Evolutionary conservation across 2,329 filamentous ascomycete genomes (phyloP).

Genomic region (Rutstroemia sp.): DNA sequence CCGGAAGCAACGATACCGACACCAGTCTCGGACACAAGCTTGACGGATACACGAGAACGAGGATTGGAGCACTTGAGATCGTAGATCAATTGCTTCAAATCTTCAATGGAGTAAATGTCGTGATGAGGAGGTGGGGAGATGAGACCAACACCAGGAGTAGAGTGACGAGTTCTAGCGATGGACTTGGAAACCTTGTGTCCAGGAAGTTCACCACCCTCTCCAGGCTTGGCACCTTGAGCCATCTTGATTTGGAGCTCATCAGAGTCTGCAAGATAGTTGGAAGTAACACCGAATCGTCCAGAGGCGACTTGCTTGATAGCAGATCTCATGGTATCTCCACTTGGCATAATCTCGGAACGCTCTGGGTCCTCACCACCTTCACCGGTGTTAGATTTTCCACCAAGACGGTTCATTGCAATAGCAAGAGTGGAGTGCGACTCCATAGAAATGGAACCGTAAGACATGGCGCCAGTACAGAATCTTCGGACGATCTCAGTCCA

Average conservation of each 20-base stretch:
- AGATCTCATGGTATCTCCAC: slow-evolving; percentile 94
- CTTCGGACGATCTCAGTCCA: slow-evolving; percentile 97
- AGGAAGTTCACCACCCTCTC: slow-evolving; percentile 93
- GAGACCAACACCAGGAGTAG: slow-evolving; percentile 89
- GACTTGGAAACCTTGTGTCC: slow-evolving; percentile 94
- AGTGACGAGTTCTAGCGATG: slow-evolving; percentile 91
- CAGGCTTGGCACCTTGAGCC: slow-evolving; percentile 96
- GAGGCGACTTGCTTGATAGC: slow-evolving; percentile 97
- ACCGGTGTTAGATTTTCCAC: slow-evolving; percentile 95
- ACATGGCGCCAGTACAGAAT: slow-evolving; percentile 97
- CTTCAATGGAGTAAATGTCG: slow-evolving; percentile 98
- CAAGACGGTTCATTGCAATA: slow-evolving; percentile 92
- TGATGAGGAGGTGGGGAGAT: slow-evolving; percentile 96
- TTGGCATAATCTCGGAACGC: slow-evolving; percentile 76
- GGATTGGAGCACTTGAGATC: slow-evolving; percentile 96
- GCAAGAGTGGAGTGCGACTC: slow-evolving; percentile 94
- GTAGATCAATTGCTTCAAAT: slow-evolving; percentile 96
- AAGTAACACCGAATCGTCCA: slow-evolving; percentile 92
- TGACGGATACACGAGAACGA: slow-evolving; percentile 85
- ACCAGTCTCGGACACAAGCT: slow-evolving; percentile 94
- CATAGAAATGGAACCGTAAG: slow-evolving; percentile 97
- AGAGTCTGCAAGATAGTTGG: slow-evolving; percentile 87
- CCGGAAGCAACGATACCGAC: slow-evolving; percentile 96
- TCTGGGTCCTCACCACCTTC: slow-evolving; percentile 96
- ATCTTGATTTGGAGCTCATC: slow-evolving; percentile 99